phyloP scores from a whole-genome alignment of 75 land plant species.

The Selaginella tamariscina region DNA sequence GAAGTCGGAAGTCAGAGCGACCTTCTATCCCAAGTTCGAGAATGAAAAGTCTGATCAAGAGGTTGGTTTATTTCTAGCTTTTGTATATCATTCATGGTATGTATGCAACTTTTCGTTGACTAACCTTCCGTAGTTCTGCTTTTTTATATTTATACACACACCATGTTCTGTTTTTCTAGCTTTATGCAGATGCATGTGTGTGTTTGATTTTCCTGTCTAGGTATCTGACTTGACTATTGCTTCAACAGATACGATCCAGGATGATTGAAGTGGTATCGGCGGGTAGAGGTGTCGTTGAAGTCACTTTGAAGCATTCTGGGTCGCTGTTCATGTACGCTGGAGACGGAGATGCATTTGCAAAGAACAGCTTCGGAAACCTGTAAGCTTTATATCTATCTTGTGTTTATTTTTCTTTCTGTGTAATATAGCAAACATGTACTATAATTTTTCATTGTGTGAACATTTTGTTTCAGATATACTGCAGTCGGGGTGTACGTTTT shows the following conservation, averaged over 20 bases:
- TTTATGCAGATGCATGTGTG: no score
- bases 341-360: slow-evolving; percentile 95
- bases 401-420: background rate
- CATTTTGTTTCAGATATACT: slow-evolving; percentile 53
- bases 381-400: slow-evolving; percentile 16
- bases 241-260: slow-evolving; percentile 50
- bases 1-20: slow-evolving; percentile 46
- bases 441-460: no score
- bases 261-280: slow-evolving; percentile 84
- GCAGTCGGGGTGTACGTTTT: slow-evolving; percentile 97
- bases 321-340: slow-evolving; percentile 98
- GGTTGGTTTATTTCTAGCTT: no score
- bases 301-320: slow-evolving; percentile 89
- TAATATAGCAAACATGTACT: no score
- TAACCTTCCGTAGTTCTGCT: no score
- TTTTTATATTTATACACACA: no score
- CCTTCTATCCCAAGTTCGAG: slow-evolving; percentile 96
- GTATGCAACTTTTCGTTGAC: no score
- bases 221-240: background rate
- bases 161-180: no score
- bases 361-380: slow-evolving; percentile 95
- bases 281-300: slow-evolving; percentile 86
- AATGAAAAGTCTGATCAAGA: slow-evolving; percentile 98
- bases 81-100: no score
- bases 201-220: background rate